Base-by-base conservation (phyloP, 805 yeast species). In the Myxozyma melibiosi region DNA sequence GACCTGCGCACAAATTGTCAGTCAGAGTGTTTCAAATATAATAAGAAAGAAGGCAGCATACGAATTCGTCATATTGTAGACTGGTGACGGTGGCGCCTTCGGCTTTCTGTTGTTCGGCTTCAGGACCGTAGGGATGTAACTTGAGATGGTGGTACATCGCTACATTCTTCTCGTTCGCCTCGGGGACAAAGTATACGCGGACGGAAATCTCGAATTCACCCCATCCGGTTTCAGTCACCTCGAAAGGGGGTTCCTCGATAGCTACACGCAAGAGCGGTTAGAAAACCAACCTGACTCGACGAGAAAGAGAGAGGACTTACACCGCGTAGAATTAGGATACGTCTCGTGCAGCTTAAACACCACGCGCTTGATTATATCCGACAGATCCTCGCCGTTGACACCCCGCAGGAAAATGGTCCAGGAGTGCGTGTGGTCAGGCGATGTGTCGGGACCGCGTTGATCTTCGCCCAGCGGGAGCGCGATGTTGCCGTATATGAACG, bases 161-260 rank as follows among this genome's bases (percentile, higher is more conserved):
- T 45, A 94, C 74, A 71, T 87, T 85, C 75, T 94, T 94, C 69
- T 94, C 99, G 65, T 84, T 85, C 14, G 95, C 85, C 30, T 88
- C 96, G n/a, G 85, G 80, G 37, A 84, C 85, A 71, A 94, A 94
- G 70, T 85, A 91, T 16, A 94, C 82, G 69, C 91, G 88, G 53
- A 94, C 84, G 35, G 88, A 82, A 60, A 94, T 86, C 68, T 94
- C 99, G 72, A 94, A 94, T 71, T 94, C 99, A 64, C 99, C 99
- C 99, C 99, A 94, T 0, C 99, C 99, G 0, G 98, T 88, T 68
- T 94, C 99, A 1, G 96, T 87, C 28, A 94, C 90, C 70, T 90
- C 96, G 67, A 86, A 94, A 0, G 99, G 99, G 1, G 98, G 97
- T 30, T 77, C 70, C 61, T 94, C 98, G 14, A 92, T 78, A 1